Conservation (phyloP, 306 rosid genomes). For the Quercus gilva region DNA sequence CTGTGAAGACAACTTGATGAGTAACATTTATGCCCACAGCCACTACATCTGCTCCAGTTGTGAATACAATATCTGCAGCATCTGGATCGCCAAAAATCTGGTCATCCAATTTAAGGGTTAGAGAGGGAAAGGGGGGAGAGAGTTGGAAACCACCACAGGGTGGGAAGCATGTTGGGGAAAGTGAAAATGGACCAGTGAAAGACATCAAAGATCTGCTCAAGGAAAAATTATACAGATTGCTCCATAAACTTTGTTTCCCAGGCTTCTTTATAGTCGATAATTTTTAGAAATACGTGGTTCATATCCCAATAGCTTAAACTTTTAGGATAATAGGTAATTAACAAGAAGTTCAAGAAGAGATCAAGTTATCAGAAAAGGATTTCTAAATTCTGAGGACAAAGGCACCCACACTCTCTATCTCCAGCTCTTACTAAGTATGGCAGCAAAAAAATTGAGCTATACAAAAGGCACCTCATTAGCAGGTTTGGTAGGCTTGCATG, state of each 20-base stretch:
- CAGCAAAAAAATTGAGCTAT: background rate
- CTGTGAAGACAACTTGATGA: slow-evolving; percentile 80
- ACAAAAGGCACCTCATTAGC: background rate
- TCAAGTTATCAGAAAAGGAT: background rate
- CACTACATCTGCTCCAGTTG: slow-evolving; percentile 74
- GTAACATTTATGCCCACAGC: slow-evolving; percentile 90
- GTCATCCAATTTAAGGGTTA: slow-evolving; percentile 14
- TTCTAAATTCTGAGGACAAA: background rate
- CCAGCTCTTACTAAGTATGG: background rate
- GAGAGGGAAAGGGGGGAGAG: background rate
- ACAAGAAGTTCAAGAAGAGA: background rate
- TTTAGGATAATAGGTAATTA: too few species aligned
- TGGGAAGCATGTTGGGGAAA: background rate
- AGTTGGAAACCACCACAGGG: background rate
- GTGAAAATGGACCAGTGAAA: background rate
- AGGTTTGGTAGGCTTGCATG: background rate
- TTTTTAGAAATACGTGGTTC: background rate
- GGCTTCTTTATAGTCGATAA: background rate
- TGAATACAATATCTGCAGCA: slow-evolving; percentile 90
- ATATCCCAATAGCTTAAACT: too few species aligned
- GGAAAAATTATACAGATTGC: background rate
- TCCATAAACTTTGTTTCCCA: background rate
- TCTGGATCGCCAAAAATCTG: slow-evolving; percentile 95
- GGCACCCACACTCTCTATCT: background rate
- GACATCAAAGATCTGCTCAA: background rate